Base-by-base conservation (phyloP, 106 monocot genomes). In the Cymbidium sinense region DNA sequence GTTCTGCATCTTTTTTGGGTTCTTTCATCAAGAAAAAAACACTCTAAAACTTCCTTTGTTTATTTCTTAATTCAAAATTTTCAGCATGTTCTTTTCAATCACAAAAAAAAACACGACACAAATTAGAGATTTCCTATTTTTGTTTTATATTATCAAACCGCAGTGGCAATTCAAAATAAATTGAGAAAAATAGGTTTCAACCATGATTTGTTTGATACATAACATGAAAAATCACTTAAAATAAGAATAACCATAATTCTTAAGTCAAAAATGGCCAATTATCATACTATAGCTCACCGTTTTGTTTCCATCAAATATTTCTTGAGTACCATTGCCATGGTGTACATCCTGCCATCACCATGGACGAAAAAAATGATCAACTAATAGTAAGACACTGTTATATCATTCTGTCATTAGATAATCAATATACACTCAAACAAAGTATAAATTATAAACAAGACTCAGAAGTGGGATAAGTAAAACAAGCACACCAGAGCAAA, bases 261-360 rank as follows among this genome's bases (percentile, higher is more conserved):
- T 25, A 73, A 23, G 43, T 10, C 10, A 73, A 12, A 70, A 70
- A 12, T 70, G 21, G 35, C 2, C 7, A 43, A 43, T 25, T 70
- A 36, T 43, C 64, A 54, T 47, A 51, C 3, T 39, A 41, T 37
- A 67, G 83, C 96, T 90, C 82, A 98, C 98, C 62, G 95, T 82
- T 83, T 89, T 95, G 75, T 89, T 86, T 77, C 83, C 81, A 5
- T 93, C 90, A 87, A 99, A 99, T 86, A 99, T 99, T 55, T 99
- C 99, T 76, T 95, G 99, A 78, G 99, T 99, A 25, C 99, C 99
- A 91, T 99, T 99, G 50, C 99, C 99, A 84, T 99, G 99, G 73
- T 99, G 99, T 18, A 99, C 99, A 88, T 99, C 99, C 98, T 98
- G 84, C 80, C 82, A 77, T 35, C 41, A 82, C 23, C 25, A 85